Evolutionary conservation across 2,329 filamentous ascomycete species (phyloP), one percentile per base, ranked within the genome.

Genomic region (Curvularia lunata): DNA sequence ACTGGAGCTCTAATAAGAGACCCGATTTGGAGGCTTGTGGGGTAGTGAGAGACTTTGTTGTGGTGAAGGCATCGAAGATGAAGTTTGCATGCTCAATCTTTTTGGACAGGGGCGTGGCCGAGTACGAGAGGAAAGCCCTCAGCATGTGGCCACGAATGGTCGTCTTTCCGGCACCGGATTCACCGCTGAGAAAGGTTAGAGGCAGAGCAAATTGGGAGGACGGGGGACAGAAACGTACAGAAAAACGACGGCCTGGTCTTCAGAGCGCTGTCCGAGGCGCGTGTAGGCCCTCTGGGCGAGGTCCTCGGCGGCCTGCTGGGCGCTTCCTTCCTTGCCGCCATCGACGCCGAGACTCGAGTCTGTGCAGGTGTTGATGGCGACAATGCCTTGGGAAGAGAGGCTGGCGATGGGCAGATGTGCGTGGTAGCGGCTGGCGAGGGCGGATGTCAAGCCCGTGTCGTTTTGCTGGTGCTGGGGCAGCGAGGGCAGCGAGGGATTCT

Each of bases 11-110:
- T 75, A 95, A 95, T 75, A 96, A 97, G 16, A 99, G 84, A 62
- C 95, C 95, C 10, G 95, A 90, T 77, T 98, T 98, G 49, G 94
- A 98, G 27, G 95, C 95, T 1, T 92, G 97, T 1, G 93, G 93
- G 0, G 94, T 98, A 1, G 94, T 98, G 32, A 93, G 88, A 1
- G 94, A 96, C 80, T 99, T 99, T 25, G 95, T 99, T 1, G 95
- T 98, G 5, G 95, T 99, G 58, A 99, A 85, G 2, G 92, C 91
- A 74, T 99, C 95, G 75, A 99, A 99, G 59, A 98, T 87, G 75
- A 97, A 99, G 42, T 94, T 90, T 21, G 94, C 94, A 48, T 96
- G 89, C 2, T 94, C 97, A 19, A 97, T 84, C 78, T 97, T 99
- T 65, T 89, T 91, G 1, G 94, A 98, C 3, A 99, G 82, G 0